phyloP scores from a whole-genome alignment of 2,329 filamentous ascomycete species.

The Hymenoscyphus repandus region DNA sequence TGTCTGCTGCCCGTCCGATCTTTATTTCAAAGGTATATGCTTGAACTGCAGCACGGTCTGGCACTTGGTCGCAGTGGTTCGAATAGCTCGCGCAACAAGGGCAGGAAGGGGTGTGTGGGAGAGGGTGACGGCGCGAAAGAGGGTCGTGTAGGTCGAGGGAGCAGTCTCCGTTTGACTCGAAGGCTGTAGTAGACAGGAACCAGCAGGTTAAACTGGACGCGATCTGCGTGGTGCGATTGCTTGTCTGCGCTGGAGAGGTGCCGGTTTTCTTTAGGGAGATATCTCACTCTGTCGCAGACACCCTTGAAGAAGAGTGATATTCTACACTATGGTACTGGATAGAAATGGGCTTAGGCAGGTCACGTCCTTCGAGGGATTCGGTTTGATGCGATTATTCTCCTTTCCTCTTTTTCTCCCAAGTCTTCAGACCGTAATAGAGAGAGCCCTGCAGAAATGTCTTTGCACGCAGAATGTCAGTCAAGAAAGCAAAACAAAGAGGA shows the following conservation, averaged over 20 bases:
- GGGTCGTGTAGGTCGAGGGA: slow-evolving; percentile 3
- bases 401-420: too few relatives aligned
- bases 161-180: background rate
- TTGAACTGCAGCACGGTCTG: slow-evolving; percentile 8
- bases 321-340: too few relatives aligned
- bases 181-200: background rate
- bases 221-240: background rate
- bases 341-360: slow-evolving; percentile 1
- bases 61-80: slow-evolving; percentile 12
- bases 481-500: background rate
- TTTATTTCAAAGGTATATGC: slow-evolving; percentile 16
- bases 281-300: too few relatives aligned
- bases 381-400: too few relatives aligned
- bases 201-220: background rate
- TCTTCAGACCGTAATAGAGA: too few relatives aligned
- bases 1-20: slow-evolving; percentile 20
- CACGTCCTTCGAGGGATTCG: background rate
- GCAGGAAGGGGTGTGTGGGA: slow-evolving; percentile 4
- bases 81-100: slow-evolving; percentile 10
- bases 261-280: background rate
- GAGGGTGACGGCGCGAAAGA: too few relatives aligned
- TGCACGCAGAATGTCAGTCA: background rate
- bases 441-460: too few relatives aligned
- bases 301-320: too few relatives aligned
- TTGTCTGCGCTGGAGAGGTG: background rate